Evolutionary conservation across 1,284 basidiomycete genomes (phyloP).

Genomic region (Trichosporon sp.): DNA sequence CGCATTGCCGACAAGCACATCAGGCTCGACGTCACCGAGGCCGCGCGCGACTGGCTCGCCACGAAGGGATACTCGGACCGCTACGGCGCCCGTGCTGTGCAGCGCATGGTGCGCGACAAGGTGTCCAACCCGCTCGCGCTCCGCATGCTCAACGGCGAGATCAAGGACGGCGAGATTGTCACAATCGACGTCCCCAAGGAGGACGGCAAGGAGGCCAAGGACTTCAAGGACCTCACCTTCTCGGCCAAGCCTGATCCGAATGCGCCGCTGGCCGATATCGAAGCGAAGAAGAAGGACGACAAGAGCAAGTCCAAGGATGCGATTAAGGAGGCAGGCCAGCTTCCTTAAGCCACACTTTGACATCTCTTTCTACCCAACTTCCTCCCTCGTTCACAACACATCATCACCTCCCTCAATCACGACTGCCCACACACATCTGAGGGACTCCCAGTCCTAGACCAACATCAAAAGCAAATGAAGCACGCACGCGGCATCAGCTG

Average conservation of each 20-base stretch:
- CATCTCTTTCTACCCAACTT: background rate
- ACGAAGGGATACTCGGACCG: conserved; percentile 73
- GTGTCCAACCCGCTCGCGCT: conserved; percentile 72
- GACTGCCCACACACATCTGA: background rate
- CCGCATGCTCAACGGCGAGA: conserved; percentile 66
- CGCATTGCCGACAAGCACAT: conserved; percentile 64
- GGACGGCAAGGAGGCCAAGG: conserved; percentile 33
- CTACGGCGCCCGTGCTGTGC: conserved; percentile 79
- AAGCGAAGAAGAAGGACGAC: background rate
- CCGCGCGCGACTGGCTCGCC: conserved; percentile 67
- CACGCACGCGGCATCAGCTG: background rate
- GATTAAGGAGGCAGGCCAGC: conserved; percentile 16
- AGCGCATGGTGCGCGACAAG: conserved; percentile 68
- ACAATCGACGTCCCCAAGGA: conserved; percentile 47
- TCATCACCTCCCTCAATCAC: background rate
- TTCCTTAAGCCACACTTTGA: background rate
- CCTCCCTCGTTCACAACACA: background rate
- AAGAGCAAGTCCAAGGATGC: conserved; percentile 7
- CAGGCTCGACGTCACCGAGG: conserved; percentile 62
- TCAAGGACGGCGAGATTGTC: conserved; percentile 66
- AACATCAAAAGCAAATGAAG: background rate
- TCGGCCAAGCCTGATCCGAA: conserved; percentile 13
- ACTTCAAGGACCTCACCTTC: conserved; percentile 47
- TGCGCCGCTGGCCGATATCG: background rate
- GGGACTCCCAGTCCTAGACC: background rate